Evolutionary conservation across 78 protist genomes (phyloP).

Genomic region (Dictyostelium citrinum): DNA sequence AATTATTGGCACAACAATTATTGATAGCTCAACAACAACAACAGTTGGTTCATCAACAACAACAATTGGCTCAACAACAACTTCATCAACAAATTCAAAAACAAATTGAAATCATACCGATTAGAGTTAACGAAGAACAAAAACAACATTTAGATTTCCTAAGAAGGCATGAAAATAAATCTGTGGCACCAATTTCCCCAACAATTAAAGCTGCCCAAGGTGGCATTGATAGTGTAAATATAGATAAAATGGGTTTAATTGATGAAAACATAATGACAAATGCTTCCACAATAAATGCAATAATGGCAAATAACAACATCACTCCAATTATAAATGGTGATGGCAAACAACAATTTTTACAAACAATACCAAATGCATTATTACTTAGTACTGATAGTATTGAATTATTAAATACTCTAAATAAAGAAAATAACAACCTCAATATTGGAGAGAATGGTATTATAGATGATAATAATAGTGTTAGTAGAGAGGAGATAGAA

Average conservation of each 20-base stretch:
- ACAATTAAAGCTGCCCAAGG: not conserved
- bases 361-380: not conserved
- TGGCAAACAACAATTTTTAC: not conserved
- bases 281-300: too few relatives aligned
- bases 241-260: not conserved
- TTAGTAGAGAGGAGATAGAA: not conserved
- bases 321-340: not conserved
- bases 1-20: not conserved
- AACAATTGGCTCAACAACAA: not conserved
- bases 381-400: not conserved
- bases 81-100: not conserved
- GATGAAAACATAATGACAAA: not conserved
- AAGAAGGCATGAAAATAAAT: slow-evolving; percentile 30
- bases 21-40: not conserved
- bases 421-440: not conserved
- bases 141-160: slow-evolving; percentile 31
- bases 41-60: not conserved
- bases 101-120: not conserved
- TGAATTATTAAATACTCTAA: not conserved
- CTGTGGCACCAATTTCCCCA: not conserved
- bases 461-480: slow-evolving; percentile 4
- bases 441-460: not conserved
- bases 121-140: not conserved
- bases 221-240: not conserved
- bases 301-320: too few relatives aligned